Evolutionary conservation across 1,139 yeast species (phyloP), one percentile per base, ranked within the genome.

Genomic region (Pichia sp.): DNA sequence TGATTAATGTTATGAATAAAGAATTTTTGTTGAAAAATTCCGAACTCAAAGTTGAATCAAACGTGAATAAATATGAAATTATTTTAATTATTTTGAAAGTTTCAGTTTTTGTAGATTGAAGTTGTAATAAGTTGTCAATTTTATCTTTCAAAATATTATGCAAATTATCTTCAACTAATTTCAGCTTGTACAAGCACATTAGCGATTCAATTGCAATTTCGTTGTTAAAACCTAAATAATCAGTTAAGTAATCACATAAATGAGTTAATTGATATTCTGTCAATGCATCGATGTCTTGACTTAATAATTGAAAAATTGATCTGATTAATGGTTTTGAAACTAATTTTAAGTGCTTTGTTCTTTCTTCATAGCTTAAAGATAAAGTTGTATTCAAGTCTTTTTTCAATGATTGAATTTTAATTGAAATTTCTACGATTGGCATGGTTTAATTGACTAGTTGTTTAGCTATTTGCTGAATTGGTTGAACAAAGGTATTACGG

Each of bases 61-160:
- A 46, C 2, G 66, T 61, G 27, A 61, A 62, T 3, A 64, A 45
- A 18, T 58, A 55, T 7, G 60, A 46, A 5, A 64, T 11, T 18
- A 57, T 55, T 9, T 22, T 51, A 28, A 65, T 53, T 11, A 63
- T 29, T 9, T 52, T 48, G 13, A 48, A 54, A 18, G 43, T 48
- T 1, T 61, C 60, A 4, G 31, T 8, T 38, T 53, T 48, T 3
- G 57, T 48, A 10, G 57, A 57, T 5, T 53, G 44, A 2, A 53
- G 41, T 9, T 51, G 48, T 10, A 59, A 42, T 18, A 54, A 33
- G 25, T 60, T 61, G 11, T 64, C 66, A 6, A 63, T 39, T 13
- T 54, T 45, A 16, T 59, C 51, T 8, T 29, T 47, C 11, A 53
- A 19, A 8, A 45, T 13, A 10, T 31, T 16, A 28, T 39, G 41